Evolutionary conservation across 2,329 filamentous ascomycete genomes (phyloP), one percentile per base, ranked within the genome.

Genomic region (Cladosporium cucumerinum): DNA sequence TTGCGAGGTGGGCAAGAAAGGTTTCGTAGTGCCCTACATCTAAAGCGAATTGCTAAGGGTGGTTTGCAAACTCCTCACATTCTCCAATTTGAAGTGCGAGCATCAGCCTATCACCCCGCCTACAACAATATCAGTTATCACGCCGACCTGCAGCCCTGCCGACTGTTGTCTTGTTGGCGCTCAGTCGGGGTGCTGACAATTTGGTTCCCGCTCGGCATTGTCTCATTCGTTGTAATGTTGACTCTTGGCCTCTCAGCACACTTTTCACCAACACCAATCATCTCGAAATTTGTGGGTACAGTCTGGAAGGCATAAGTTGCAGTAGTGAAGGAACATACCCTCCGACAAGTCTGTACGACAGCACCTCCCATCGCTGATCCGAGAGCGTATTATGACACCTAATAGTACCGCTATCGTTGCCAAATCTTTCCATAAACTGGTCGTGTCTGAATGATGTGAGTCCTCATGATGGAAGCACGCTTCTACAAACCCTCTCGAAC

Each of bases 351-450:
- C 51, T 43, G 52, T 67, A 67, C 5, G 63, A 28, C 30, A 36
- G 18, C 5, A 52, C 57, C 8, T 49, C 43, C 36, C 39, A 64
- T 2, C 25, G 43, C 52, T 65, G 25, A 12, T 51, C 16, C 18
- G 55, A 25, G 18, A 36, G 30, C 8, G 30, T 36, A 4, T 52
- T 52, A 18, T 58, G n/a, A n/a, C n/a, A 23, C 8, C 28, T 46
- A 5, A 25, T 32, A 2, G 61, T 66, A 11, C n/a, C 34, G 12
- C 52, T 68, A 21, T 54, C n/a, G 14, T n/a, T 36, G 25, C 66
- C 57, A 21, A 68, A 68, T 16, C 30, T 30, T 1, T 57, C 16
- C 32, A 63, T 67, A 57, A 67, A 69, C 6, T 65, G 66, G n/a
- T 65, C 60, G 8, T 30, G 36, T 8, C 61, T 64, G 12, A 67